Evolutionary conservation across 139 green algal species (phyloP).

Genomic region (Yamagishiella unicocca): DNA sequence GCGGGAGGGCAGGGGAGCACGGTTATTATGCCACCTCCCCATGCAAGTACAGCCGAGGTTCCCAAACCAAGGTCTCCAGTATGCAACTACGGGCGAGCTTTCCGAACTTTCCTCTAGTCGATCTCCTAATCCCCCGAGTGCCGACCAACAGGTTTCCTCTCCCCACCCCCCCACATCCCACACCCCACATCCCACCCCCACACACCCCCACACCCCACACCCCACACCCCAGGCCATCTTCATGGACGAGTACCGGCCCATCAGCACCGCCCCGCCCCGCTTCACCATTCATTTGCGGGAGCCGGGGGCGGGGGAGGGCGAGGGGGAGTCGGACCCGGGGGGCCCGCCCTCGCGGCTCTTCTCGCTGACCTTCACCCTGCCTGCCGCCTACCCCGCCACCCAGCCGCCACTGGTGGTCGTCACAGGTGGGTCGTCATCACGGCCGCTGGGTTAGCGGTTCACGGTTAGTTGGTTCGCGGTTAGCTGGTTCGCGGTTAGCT

Average conservation of each 20-base stretch:
- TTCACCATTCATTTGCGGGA: slow-evolving; percentile 56
- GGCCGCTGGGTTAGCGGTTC: too few species aligned
- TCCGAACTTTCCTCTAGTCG: too few species aligned
- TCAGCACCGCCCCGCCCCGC: slow-evolving; percentile 35
- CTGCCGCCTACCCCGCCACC: slow-evolving; percentile 39
- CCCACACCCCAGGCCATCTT: slow-evolving; percentile 43
- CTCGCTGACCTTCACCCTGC: slow-evolving; percentile 53
- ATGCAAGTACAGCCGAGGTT: too few species aligned
- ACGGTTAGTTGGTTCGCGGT: too few species aligned
- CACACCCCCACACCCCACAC: neutral
- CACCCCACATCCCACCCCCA: neutral
- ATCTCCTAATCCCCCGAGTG: neutral
- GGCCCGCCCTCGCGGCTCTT: slow-evolving; percentile 49
- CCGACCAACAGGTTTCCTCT: neutral
- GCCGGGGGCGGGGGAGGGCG: slow-evolving; percentile 24
- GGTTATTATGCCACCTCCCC: too few species aligned
- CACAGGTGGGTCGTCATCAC: slow-evolving; percentile 3
- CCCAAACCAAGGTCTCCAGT: too few species aligned
- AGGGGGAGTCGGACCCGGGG: neutral
- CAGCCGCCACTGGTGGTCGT: slow-evolving; percentile 27
- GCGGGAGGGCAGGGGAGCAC: too few species aligned
- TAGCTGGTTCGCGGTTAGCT: too few species aligned
- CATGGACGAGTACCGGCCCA: slow-evolving; percentile 51
- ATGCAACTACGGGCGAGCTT: too few species aligned
- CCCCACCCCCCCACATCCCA: neutral